Conservation (phyloP, 176 grass and related monocot genomes). For the Rhipidocladum racemiflorum region DNA sequence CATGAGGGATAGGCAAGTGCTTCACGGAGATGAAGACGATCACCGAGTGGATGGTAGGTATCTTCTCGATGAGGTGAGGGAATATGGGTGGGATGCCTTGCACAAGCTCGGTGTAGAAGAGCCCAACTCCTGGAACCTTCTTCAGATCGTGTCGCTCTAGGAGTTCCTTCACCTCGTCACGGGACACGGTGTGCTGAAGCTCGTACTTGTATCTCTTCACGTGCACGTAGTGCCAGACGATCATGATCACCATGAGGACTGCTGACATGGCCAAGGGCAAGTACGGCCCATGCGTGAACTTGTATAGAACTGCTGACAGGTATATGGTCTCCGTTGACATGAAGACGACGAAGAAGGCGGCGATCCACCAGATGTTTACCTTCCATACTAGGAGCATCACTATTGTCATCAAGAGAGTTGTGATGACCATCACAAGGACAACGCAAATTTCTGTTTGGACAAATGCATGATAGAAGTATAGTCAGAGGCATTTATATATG, state of each 20-base stretch:
- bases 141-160: conserved; percentile 6
- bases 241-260: conserved; percentile 59
- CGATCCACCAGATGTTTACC: conserved; percentile 50
- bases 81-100: conserved; percentile 79
- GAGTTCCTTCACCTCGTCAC: conserved; percentile 29
- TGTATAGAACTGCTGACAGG: conserved; percentile 57
- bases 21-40: conserved; percentile 68
- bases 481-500: too few species aligned
- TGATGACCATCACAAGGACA: conserved; percentile 61
- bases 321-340: conserved; percentile 55
- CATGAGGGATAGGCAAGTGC: conserved; percentile 39
- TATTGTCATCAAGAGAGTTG: conserved; percentile 53
- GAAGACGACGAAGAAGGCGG: conserved; percentile 49
- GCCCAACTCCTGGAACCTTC: conserved; percentile 58
- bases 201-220: conserved; percentile 64
- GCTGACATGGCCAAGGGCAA: conserved; percentile 48
- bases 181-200: conserved; percentile 37
- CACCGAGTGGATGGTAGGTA: conserved; percentile 56
- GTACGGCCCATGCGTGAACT: conserved; percentile 56
- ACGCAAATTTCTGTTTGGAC: conserved; percentile 45
- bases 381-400: conserved; percentile 70
- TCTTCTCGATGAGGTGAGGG: conserved; percentile 60
- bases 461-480: too few species aligned
- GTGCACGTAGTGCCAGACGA: conserved; percentile 73
- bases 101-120: conserved; percentile 79